Evolutionary conservation across 129 eudicot species (phyloP), one percentile per base, ranked within the genome.

Genomic region (Ambrosia trifida): DNA sequence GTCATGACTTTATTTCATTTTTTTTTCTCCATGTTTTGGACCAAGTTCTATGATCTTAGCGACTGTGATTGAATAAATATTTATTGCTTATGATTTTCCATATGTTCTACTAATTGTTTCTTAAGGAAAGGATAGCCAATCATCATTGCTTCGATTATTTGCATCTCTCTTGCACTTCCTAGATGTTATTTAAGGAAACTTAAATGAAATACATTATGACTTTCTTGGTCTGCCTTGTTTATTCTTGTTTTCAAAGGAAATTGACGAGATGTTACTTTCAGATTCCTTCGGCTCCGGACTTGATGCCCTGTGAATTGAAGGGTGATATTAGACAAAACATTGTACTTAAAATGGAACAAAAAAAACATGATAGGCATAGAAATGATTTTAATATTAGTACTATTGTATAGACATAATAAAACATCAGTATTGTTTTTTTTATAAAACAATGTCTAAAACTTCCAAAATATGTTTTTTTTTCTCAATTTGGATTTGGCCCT

Each of bases 181-280:
- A 67, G 24, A 17, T 38, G 33, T 68, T 61, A 46, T 52, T 59
- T 64, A 11, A 20, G 31, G 19, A 50, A 18, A 78, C 11, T 24
- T 58, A 16, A 40, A 17, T 4, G 77, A 53, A 54, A 47, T 70
- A 72, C 78, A 69, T 80, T 76, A 89, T 49, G 2, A 85, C 96
- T 78, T 86, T 59, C 83, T 84, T 60, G 81, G 76, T 72, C 80
- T 77, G 76, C 82, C 79, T 69, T 80, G 73, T 56, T 79, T 75
- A 67, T 72, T 62, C 57, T 74, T 85, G 24, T 31, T 76, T 16
- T 11, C 59, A 7, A 76, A 56, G 35, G 46, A 9, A 59, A 17
- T 19, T 59, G 67, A 75, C 62, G 64, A 57, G 49, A 58, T 43
- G 63, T 84, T 70, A 80, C 68, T 80, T 79, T 77, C 64, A 59